Evolutionary conservation across 805 yeast genomes (phyloP), one percentile per base, ranked within the genome.

Genomic region (Wickerhamiella sergipiensis): DNA sequence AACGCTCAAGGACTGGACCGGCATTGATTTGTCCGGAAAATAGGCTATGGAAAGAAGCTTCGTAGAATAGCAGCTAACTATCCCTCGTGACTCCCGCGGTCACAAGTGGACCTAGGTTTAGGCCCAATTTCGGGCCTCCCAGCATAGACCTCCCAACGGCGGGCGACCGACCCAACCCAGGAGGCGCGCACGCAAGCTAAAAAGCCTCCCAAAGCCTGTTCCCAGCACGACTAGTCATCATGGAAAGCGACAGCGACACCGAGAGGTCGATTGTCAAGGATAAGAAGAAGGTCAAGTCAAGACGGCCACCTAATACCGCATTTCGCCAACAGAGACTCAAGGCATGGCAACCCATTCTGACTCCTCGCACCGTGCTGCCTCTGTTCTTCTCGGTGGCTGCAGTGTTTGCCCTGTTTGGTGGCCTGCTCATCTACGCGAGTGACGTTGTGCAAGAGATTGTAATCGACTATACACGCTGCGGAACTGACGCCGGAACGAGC

Each of bases 301-400:
- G 70, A 46, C 57, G 70, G 43, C 73, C 73, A 17, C 72, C 72
- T 33, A 70, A 71, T 55, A 70, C 71, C 38, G 75, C 75, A 43
- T 71, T 71, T 58, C 65, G 75, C 44, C 75, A 71, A 62, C 84
- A 79, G 67, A 68, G 84, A 52, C 69, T 79, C 58, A 78, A 79
- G 63, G 81, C 84, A 48, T 79, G 83, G 83, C 83, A 79, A 64
- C 98, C 97, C 1, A 86, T 92, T 50, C 75, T 92, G 51, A 85
- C 96, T 1, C 97, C 97, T 15, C 81, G 81, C 57, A 81, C 94
- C 17, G 97, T 90, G 45, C 75, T 92, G 45, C 97, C 97, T 2
- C 71, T 90, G 48, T 72, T 92, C 51, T 73, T 88, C 46, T 57
- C 83, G 22, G 69, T 85, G 43, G 86, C 94, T 0, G 71, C 86